Percentiles rank a stretch among this genome's conserved stretches.
Evolutionary conservation across 2,329 filamentous ascomycete species (phyloP).

Genomic region (Orbilia javanica): DNA sequence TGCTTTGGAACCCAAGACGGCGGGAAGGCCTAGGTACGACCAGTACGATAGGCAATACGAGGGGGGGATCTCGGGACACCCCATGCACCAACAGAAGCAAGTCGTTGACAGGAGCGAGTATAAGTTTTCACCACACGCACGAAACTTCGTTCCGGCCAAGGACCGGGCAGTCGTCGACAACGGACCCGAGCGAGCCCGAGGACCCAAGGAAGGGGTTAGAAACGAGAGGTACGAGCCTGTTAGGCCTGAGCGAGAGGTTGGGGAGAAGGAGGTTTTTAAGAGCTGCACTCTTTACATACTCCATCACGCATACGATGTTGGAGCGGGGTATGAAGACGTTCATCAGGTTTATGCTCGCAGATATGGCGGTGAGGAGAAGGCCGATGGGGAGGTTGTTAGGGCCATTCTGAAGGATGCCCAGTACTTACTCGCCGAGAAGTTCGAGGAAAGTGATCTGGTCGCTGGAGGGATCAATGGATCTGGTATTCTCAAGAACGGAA

Average conservation of each 20-base stretch:
- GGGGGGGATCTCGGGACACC: not conserved
- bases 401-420: constrained; percentile 10
- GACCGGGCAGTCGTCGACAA: not conserved
- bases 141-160: not conserved
- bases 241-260: not conserved
- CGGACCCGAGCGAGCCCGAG: not conserved
- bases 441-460: not conserved
- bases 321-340: constrained; percentile 34
- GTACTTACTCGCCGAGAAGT: not conserved
- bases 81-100: not conserved
- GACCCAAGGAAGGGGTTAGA: too few species aligned
- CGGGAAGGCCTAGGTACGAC: not conserved
- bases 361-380: constrained; percentile 3
- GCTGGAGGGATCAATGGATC: not conserved
- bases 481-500: not conserved
- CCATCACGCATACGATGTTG: constrained; percentile 11
- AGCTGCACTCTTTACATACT: constrained; percentile 34
- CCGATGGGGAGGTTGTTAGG: not conserved
- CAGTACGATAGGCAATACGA: not conserved
- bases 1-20: not conserved
- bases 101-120: constrained; percentile 5
- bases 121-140: not conserved
- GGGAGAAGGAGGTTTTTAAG: not conserved
- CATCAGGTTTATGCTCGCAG: constrained; percentile 25
- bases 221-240: not conserved